A percentile compares a stretch with the other conserved stretches of the same genome.
phyloP scores from a whole-genome alignment of 495 filamentous ascomycete genomes.

The Podospora fimiseda region DNA sequence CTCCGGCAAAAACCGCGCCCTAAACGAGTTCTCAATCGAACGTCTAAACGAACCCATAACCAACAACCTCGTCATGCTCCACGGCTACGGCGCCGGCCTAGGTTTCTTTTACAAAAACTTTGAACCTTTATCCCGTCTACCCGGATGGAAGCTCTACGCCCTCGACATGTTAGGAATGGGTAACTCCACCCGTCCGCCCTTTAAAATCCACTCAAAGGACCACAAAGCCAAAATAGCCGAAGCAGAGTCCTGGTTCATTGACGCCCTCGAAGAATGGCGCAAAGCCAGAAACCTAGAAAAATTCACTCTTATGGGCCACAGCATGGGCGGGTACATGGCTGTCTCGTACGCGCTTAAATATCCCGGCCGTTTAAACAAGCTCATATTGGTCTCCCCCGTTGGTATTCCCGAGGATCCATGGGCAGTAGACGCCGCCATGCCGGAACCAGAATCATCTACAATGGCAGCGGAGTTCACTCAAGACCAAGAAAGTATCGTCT shows the following conservation, averaged over 20 bases:
- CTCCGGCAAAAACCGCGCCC: conserved; percentile 72
- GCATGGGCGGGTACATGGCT: conserved; percentile 87
- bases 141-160: conserved; percentile 85
- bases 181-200: conserved; percentile 74
- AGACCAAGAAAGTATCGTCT: conserved; percentile 57
- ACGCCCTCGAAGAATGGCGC: conserved; percentile 94
- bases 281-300: conserved; percentile 79
- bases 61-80: conserved; percentile 88
- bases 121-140: conserved; percentile 67
- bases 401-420: conserved; percentile 94
- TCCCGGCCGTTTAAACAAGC: conserved; percentile 85
- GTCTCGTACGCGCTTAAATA: conserved; percentile 95
- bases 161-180: conserved; percentile 94
- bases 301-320: conserved; percentile 90
- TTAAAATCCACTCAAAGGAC: conserved; percentile 76
- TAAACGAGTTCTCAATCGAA: conserved; percentile 93
- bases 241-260: conserved; percentile 93
- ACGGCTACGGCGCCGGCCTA: conserved; percentile 92
- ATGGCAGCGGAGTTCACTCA: conserved; percentile 68
- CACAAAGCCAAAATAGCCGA: conserved; percentile 76
- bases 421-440: conserved; percentile 73
- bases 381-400: conserved; percentile 89
- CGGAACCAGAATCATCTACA: conserved; percentile 64
- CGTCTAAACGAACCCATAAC: conserved; percentile 71
- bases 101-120: conserved; percentile 99